Evolutionary conservation across 2,329 filamentous ascomycete genomes (phyloP).

Genomic region (Thermomyces lanuginosus): DNA sequence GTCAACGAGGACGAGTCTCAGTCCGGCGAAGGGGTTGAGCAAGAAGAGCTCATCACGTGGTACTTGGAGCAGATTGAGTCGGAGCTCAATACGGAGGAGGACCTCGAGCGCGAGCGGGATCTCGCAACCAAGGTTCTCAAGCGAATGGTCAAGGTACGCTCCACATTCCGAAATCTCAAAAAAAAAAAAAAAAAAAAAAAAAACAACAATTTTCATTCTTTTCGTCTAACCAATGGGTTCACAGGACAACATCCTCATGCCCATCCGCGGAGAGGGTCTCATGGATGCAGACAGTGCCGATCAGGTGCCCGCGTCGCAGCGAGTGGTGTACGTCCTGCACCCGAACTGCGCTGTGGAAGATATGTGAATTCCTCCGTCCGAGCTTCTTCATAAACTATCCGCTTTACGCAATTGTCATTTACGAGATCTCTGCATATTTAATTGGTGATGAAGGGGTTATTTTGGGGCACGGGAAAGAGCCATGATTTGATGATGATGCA

Average conservation of each 20-base stretch:
- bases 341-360: constrained; percentile 77
- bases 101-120: constrained; percentile 56
- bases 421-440: too few relatives aligned
- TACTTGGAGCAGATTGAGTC: constrained; percentile 84
- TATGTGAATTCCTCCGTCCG: too few relatives aligned
- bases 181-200: background rate
- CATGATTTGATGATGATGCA: too few relatives aligned
- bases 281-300: constrained; percentile 57
- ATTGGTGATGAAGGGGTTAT: too few relatives aligned
- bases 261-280: constrained; percentile 65
- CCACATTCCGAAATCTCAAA: constrained; percentile 2
- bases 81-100: constrained; percentile 64
- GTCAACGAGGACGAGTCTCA: constrained; percentile 67
- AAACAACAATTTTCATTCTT: constrained; percentile 2
- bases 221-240: constrained; percentile 3
- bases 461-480: too few relatives aligned
- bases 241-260: constrained; percentile 44
- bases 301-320: constrained; percentile 30
- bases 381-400: too few relatives aligned
- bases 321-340: constrained; percentile 71
- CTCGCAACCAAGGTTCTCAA: constrained; percentile 75
- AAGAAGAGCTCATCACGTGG: constrained; percentile 68
- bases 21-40: constrained; percentile 66
- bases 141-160: constrained; percentile 81
- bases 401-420: too few relatives aligned